Conservation (phyloP, 805 yeast genomes). For the Kodamaea kakaduensis region DNA sequence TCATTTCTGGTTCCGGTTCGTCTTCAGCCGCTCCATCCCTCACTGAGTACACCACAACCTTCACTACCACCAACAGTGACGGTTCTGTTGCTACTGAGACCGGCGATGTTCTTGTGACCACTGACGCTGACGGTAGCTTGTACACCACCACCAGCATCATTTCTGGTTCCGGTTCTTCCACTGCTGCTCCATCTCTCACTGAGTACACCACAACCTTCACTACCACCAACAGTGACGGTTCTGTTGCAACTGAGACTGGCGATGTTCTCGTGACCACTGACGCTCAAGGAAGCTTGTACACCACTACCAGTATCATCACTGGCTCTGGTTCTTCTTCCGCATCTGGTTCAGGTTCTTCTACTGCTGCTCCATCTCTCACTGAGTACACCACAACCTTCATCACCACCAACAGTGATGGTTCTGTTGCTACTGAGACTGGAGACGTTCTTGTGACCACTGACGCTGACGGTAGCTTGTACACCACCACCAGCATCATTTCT, state of each 20-base stretch:
- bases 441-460: constrained; percentile 17
- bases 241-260: too few relatives aligned
- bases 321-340: too few relatives aligned
- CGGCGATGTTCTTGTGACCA: constrained; percentile 6
- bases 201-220: too few relatives aligned
- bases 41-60: constrained; percentile 7
- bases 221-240: too few relatives aligned
- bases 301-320: too few relatives aligned
- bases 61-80: constrained; percentile 8
- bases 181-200: too few relatives aligned
- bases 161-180: too few relatives aligned
- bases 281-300: too few relatives aligned
- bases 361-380: not conserved
- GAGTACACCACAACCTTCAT: constrained; percentile 17
- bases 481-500: constrained; percentile 12
- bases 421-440: constrained; percentile 17
- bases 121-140: constrained; percentile 15
- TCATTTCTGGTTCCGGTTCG: too few relatives aligned
- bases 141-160: constrained; percentile 16
- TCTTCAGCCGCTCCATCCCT: not conserved
- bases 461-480: constrained; percentile 14
- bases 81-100: constrained; percentile 13
- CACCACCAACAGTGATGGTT: constrained; percentile 15
- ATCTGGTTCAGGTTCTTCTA: constrained; percentile 15
- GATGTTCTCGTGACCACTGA: too few relatives aligned